These are phyloP conservation scores for Penicillium desertorum DNA, from an alignment of 495 filamentous ascomycete genomes.

Conservation along the genomic window DNA sequence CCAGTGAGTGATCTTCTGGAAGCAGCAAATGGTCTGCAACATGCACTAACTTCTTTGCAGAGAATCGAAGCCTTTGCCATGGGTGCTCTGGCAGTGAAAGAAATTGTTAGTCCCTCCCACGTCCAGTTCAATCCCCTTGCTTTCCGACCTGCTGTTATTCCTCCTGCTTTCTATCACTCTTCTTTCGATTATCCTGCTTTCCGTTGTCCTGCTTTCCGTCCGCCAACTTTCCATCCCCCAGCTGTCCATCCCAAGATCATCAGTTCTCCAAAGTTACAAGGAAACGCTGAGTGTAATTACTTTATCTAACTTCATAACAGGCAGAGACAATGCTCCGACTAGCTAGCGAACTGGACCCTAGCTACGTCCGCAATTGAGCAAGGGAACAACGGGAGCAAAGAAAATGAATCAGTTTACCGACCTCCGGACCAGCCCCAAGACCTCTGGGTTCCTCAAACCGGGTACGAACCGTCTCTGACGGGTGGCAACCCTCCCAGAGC, in stretches of 20 bases:
- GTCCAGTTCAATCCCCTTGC: not conserved
- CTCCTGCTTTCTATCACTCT: not conserved
- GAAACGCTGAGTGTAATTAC: not conserved
- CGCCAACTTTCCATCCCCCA: not conserved
- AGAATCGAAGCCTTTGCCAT: not conserved
- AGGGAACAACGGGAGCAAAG: too few species aligned
- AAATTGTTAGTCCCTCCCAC: constrained; percentile 1
- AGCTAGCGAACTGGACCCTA: not conserved
- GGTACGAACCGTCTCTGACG: too few species aligned
- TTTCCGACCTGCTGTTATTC: not conserved
- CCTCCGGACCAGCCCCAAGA: not conserved
- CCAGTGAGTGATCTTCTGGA: not conserved
- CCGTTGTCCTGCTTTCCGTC: not conserved
- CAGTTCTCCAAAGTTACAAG: not conserved
- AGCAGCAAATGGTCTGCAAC: not conserved
- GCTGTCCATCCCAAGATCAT: not conserved
- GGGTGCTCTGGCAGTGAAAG: not conserved
- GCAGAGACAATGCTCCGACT: not conserved
- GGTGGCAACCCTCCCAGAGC: too few species aligned
- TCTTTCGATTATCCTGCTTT: not conserved
- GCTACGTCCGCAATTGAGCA: not conserved
- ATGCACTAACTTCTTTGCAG: not conserved
- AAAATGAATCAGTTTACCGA: not conserved
- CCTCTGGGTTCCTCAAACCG: too few species aligned
- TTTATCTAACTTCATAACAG: not conserved